Base-by-base conservation (phyloP, 768 basidiomycete species). In the Hericium erinaceus region DNA sequence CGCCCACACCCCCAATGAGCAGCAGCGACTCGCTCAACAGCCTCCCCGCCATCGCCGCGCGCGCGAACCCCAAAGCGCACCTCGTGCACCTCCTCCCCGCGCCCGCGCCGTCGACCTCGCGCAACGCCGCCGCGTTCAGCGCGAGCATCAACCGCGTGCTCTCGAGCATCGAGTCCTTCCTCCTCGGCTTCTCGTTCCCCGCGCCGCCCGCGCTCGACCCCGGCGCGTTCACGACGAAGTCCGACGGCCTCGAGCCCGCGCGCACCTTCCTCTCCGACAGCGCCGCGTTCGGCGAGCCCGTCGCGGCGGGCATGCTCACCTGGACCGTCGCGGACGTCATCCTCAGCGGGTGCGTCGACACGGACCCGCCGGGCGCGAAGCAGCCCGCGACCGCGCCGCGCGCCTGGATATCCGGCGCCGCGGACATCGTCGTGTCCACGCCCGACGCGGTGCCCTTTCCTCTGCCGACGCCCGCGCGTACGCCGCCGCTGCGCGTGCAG, bases 91-190 rank as follows among this genome's bases (percentile, higher is more conserved):
- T 73, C 33, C 65, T 72, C 69, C 70, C 6, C 48, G 48, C n/a
- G 40, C 59, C 53, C 44, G 59, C 22, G 10, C 39, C 55, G 39
- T 55, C 58, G 50, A 58, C 49, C 52, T 56, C 54, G 44, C 62
- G 46, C 40, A 55, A 40, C 55, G 55, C 65, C 16, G 66, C 66
- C 16, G 58, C 66, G 7, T 50, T 46, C 15, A 46, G 44, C 44
- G 16, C 44, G n/a, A 46, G 44, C 15, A 16, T 46, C n/a, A 70
- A 67, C 56, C 66, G 73, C 37, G 64, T 75, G n/a, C 64, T 61
- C 40, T 15, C 68, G 38, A 69, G 64, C 63, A 65, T 74, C 38
- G 74, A 75, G 57, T 57, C 71, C 7, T 75, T 74, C 62, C 68
- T 73, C 33, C 61, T 72, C 16, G 70, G 72, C 1, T 75, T 73